A percentile compares a stretch with the other conserved stretches of the same genome.
phyloP scores from a whole-genome alignment of 768 basidiomycete species.

The Boletus eberwhitei region DNA sequence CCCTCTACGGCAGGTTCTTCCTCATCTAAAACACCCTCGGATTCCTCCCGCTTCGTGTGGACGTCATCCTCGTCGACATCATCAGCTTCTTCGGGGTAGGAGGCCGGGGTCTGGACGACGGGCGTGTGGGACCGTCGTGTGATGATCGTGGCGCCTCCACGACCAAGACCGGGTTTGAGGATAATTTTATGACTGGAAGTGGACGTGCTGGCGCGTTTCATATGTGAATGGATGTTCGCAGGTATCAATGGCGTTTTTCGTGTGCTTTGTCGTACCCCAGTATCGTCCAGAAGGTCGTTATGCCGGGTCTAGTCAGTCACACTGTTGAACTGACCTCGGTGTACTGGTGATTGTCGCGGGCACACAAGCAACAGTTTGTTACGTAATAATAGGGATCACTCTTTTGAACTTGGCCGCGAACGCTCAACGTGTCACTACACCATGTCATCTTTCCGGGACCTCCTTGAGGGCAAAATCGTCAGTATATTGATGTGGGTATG shows the following conservation, averaged over 20 bases:
- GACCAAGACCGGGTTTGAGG: constrained; percentile 37
- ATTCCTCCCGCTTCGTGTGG: constrained; percentile 31
- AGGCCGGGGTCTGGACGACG: constrained; percentile 8
- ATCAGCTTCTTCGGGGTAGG: constrained; percentile 21
- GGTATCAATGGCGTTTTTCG: background rate
- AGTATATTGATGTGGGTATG: background rate
- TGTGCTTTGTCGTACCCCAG: background rate
- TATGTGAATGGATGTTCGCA: background rate
- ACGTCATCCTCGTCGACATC: constrained; percentile 26
- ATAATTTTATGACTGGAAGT: constrained; percentile 36
- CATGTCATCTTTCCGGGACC: constrained; percentile 25
- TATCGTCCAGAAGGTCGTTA: background rate
- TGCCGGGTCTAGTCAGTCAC: background rate
- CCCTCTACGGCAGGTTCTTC: constrained; percentile 31
- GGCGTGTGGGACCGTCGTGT: constrained; percentile 26
- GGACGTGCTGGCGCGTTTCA: constrained; percentile 24
- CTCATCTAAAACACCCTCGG: constrained; percentile 28
- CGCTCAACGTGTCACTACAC: constrained; percentile 8
- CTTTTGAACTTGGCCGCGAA: background rate
- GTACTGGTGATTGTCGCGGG: no score
- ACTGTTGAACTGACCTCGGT: no score
- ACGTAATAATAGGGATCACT: no score
- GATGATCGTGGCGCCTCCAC: constrained; percentile 25
- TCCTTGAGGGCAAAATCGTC: constrained; percentile 32
- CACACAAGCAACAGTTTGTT: no score